Conservation (phyloP, 345 rosid genomes). For the Viola odorata region DNA sequence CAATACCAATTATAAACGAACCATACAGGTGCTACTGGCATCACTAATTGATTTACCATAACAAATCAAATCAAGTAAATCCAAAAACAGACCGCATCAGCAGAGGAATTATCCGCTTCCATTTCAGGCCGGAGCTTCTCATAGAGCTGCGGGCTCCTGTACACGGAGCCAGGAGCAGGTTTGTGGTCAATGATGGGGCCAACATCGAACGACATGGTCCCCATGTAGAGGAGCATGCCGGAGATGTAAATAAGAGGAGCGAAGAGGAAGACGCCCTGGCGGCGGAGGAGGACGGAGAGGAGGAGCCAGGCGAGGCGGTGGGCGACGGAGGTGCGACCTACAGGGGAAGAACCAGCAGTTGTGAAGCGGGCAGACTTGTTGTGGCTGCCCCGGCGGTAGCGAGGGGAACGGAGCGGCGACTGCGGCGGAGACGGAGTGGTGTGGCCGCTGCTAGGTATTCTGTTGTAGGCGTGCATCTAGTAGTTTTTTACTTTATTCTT, state of each 20-base stretch:
- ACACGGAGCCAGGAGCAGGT: constrained; percentile 82
- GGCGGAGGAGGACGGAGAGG: constrained; percentile 82
- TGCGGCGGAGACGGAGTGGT: constrained; percentile 94
- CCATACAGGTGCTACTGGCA: not conserved
- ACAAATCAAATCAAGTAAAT: not conserved
- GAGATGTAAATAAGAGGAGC: constrained; percentile 92
- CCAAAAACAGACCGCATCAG: constrained; percentile 66
- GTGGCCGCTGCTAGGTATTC: constrained; percentile 92
- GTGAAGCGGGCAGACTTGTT: constrained; percentile 54
- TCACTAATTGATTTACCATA: not conserved
- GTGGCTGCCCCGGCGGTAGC: constrained; percentile 54
- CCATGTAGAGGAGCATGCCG: constrained; percentile 93
- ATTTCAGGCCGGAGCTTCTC: constrained; percentile 75
- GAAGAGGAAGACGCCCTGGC: constrained; percentile 86
- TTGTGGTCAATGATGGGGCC: constrained; percentile 56
- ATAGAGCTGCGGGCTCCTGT: constrained; percentile 87
- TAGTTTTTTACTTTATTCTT: not conserved
- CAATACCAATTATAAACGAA: not conserved
- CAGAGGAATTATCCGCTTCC: constrained; percentile 87
- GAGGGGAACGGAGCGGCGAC: constrained; percentile 87
- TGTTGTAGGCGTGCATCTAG: constrained; percentile 77
- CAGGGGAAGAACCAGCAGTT: constrained; percentile 8
- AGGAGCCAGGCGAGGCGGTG: constrained; percentile 85
- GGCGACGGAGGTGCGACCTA: constrained; percentile 43
- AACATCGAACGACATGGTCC: constrained; percentile 80